phyloP scores from a whole-genome alignment of 495 filamentous ascomycete genomes.

The Penicillium ochrochloron region DNA sequence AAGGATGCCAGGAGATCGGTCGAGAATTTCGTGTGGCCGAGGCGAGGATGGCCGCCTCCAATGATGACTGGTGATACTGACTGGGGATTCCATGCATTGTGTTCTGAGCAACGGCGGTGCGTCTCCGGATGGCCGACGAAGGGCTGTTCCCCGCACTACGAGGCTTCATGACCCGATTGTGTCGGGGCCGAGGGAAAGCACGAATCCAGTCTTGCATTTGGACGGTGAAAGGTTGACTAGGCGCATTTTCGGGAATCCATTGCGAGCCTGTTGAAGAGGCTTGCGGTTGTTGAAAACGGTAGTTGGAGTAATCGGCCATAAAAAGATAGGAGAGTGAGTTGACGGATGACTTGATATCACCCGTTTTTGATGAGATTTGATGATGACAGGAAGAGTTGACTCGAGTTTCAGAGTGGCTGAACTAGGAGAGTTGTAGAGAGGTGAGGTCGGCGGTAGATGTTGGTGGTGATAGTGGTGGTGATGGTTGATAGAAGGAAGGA shows the following conservation, averaged over 20 bases:
- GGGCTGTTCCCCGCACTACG: slow-evolving; percentile 74
- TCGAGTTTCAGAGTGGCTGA: not conserved
- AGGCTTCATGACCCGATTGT: slow-evolving; percentile 65
- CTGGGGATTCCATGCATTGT: slow-evolving; percentile 31
- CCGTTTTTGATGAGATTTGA: not conserved
- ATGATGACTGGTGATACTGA: slow-evolving; percentile 36
- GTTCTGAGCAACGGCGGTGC: slow-evolving; percentile 59
- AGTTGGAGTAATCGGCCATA: slow-evolving; percentile 39
- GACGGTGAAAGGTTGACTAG: slow-evolving; percentile 30
- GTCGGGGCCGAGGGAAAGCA: slow-evolving; percentile 42
- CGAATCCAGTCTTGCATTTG: slow-evolving; percentile 40
- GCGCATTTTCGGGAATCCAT: slow-evolving; percentile 34
- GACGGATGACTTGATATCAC: slow-evolving; percentile 1
- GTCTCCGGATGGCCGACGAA: slow-evolving; percentile 57
- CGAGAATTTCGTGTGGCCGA: slow-evolving; percentile 47
- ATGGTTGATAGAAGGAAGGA: slow-evolving; percentile 14
- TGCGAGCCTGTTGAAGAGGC: slow-evolving; percentile 38
- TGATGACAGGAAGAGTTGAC: not conserved
- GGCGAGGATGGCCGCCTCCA: slow-evolving; percentile 45
- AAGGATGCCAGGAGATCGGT: slow-evolving; percentile 75
- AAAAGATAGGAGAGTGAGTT: slow-evolving; percentile 12
- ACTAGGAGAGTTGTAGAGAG: not conserved
- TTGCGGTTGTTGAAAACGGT: slow-evolving; percentile 33
- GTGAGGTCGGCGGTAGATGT: not conserved
- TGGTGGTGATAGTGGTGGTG: slow-evolving; percentile 2